Conservation (phyloP, 768 basidiomycete genomes). For the Omphalotus guepiniiformis region DNA sequence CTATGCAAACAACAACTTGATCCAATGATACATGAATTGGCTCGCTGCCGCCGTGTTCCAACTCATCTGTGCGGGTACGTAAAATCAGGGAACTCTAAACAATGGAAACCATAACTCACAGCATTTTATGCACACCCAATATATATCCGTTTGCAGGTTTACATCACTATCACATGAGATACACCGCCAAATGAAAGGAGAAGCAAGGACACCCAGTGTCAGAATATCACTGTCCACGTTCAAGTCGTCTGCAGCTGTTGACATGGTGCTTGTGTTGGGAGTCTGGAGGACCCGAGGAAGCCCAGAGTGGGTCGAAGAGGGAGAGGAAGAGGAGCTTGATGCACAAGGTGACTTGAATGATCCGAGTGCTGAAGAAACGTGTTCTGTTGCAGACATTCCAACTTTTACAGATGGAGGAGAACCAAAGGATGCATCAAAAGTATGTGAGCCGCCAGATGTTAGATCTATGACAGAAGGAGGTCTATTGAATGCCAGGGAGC, state of each 20-base stretch:
- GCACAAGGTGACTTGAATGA: neutral
- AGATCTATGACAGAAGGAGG: too few relatives aligned
- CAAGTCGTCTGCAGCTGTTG: neutral
- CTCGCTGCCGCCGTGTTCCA: neutral
- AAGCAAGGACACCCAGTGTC: neutral
- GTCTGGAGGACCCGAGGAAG: too few relatives aligned
- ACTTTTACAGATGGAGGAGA: too few relatives aligned
- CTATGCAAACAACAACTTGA: slow-evolving; percentile 17
- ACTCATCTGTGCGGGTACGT: too few relatives aligned
- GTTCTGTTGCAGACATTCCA: too few relatives aligned
- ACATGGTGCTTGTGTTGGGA: neutral
- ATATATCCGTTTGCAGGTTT: neutral
- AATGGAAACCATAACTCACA: neutral
- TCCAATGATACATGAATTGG: slow-evolving; percentile 13
- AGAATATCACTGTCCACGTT: neutral
- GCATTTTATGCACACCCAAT: neutral
- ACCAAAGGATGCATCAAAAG: too few relatives aligned
- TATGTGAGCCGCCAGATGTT: too few relatives aligned
- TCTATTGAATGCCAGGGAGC: too few relatives aligned
- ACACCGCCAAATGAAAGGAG: neutral
- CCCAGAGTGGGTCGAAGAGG: too few relatives aligned
- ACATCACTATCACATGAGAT: neutral
- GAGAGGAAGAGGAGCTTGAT: neutral
- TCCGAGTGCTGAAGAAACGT: too few relatives aligned
- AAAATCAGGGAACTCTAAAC: neutral